Base-by-base conservation (phyloP, 1,284 basidiomycete genomes). In the Irpex lacteus region DNA sequence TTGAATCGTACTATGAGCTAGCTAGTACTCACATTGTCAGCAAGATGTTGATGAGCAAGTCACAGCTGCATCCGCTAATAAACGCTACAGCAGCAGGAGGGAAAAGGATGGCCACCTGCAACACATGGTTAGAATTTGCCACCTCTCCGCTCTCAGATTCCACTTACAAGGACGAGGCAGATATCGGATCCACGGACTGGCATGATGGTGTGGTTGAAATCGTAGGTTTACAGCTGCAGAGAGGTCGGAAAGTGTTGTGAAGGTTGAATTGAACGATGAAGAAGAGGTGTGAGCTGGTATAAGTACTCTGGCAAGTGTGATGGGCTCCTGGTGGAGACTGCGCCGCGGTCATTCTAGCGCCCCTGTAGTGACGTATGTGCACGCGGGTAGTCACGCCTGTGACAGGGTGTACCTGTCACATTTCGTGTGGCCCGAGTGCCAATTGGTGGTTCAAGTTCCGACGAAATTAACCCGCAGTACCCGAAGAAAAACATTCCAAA, bases 41-140 rank as follows among this genome's bases (percentile, higher is more conserved):
- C 63, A 83, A 76, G 65, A 94, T 85, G 78, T 92, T 94, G 79
- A 95, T 93, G 67, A 94, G 81, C 49, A 94, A 80, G 75, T 94
- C 91, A 72, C 89, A 92, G 63, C 84, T 83, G 75, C 91, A 94
- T 26, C 92, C 92, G 1, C 91, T 87, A 67, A 94, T 81, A 72
- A 94, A 87, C 1, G 80, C 85, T 6, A 87, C 91, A 0, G 90
- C 86, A 1, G 86, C 88, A 6, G 88, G 88, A 1, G 88, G 88
- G 72, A 89, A 89, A 53, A 90, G 69, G 74, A 97, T 92, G 15
- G 94, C 90, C 63, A 94, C 86, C 86, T 91, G 65, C 26, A 37
- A 76, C 49, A 75, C 73, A 63, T 75, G 26, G 69, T 63, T 65
- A 40, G 73, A 40, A 26, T 7, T 26, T 64, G 68, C 74, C 73